phyloP scores from a whole-genome alignment of 352 stramenopile species.

The Pelagophyceae sp. region DNA sequence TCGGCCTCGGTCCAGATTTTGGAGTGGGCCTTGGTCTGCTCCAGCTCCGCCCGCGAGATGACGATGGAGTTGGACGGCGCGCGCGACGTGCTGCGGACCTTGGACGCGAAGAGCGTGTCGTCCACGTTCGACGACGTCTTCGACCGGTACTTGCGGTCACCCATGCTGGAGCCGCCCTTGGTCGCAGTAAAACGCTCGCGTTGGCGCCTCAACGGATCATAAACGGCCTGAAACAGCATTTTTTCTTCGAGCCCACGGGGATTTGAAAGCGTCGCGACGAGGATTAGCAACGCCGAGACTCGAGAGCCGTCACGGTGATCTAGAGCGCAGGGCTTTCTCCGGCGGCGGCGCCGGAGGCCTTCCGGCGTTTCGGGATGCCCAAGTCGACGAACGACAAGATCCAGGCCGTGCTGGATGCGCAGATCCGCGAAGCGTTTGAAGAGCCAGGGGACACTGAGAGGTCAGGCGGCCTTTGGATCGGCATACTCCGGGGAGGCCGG shows the following conservation, averaged over 20 bases:
- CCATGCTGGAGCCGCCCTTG: not conserved
- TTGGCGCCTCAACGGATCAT: no score
- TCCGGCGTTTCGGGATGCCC: not conserved
- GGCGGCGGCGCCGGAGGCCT: no score
- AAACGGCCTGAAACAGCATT: no score
- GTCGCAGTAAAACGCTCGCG: not conserved
- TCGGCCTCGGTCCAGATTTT: conserved; percentile 11
- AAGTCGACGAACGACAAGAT: conserved; percentile 11
- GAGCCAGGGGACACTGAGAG: not conserved
- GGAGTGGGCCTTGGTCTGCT: not conserved
- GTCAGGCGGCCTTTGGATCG: no score
- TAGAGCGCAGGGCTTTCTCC: no score
- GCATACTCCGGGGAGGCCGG: no score
- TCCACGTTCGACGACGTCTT: not conserved
- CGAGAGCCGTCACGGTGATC: no score
- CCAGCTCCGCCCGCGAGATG: conserved; percentile 1
- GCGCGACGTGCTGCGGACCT: not conserved
- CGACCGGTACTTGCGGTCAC: not conserved
- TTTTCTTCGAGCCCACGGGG: no score
- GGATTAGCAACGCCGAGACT: no score
- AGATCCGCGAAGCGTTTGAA: not conserved
- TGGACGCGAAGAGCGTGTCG: not conserved
- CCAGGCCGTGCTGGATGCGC: not conserved
- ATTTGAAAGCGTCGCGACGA: no score
- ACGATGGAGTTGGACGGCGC: not conserved